Conservation (phyloP, 2,329 filamentous ascomycete species). For the Moelleriella libera region DNA sequence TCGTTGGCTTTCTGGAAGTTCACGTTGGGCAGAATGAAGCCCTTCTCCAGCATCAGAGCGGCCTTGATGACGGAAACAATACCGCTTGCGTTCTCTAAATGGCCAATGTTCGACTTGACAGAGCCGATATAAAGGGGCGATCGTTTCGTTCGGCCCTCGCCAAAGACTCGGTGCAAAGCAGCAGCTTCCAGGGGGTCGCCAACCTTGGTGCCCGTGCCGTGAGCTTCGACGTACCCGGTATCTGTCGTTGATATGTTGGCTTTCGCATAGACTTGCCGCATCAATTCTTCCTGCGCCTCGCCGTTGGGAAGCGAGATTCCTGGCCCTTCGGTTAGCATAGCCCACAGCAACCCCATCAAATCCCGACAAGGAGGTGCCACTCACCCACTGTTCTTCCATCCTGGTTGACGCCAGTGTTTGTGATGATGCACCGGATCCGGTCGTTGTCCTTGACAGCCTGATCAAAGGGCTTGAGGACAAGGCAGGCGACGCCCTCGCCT, state of each 20-base stretch:
- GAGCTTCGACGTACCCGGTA: conserved; percentile 29
- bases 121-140: conserved; percentile 31
- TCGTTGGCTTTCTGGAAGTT: conserved; percentile 34
- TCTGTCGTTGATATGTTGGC: conserved; percentile 15
- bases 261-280: conserved; percentile 19
- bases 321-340: conserved; percentile 5
- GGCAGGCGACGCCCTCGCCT: conserved; percentile 41
- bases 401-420: conserved; percentile 34
- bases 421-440: conserved; percentile 35
- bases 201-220: conserved; percentile 40
- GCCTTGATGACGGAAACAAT: conserved; percentile 37
- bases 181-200: conserved; percentile 42
- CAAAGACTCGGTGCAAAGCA: conserved; percentile 30
- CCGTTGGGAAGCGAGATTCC: conserved; percentile 43
- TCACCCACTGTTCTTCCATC: conserved; percentile 31
- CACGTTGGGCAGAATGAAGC: conserved; percentile 33
- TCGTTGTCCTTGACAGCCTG: conserved; percentile 41
- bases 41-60: conserved; percentile 33
- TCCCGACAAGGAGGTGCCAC: background rate
- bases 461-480: conserved; percentile 42
- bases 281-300: conserved; percentile 28
- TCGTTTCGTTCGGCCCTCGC: conserved; percentile 21
- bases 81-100: conserved; percentile 36
- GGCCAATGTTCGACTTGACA: conserved; percentile 37
- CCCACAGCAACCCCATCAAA: conserved; percentile 6